Base-by-base conservation (phyloP, 805 yeast genomes). In the Kodamaea fukazawae region DNA sequence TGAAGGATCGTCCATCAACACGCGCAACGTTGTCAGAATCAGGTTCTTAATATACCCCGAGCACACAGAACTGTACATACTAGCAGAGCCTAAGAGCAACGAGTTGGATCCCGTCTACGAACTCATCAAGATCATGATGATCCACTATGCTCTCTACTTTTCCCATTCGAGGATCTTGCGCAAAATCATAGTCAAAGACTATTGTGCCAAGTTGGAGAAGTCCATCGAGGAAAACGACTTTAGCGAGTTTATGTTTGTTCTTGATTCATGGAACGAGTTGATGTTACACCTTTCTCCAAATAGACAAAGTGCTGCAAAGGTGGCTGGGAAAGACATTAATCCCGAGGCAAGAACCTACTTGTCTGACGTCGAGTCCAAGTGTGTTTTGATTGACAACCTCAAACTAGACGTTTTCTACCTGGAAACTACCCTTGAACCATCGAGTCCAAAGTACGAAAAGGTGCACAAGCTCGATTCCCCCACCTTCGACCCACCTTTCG, bases 51-150 rank as follows among this genome's bases (percentile, higher is more conserved):
- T 57, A 26, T 50, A 64, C 41, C 78, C 81, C 1, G 61, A 65
- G 30, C 73, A 77, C 44, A 57, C 56, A 23, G 86, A 81, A 48
- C 63, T 65, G 29, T 80, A 73, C 45, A 44, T 69, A 7, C 57
- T 80, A 27, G 73, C 74, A 3, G 58, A 62, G 11, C 77, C 83
- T 4, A 77, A 75, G 44, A 71, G 71, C 44, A 76, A 77, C 39
- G 80, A 75, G 43, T 65, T 79, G 29, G 80, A 81, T 51, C 86
- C 89, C 4, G 62, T 80, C 33, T 73, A 67, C 36, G 91, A 84
- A 49, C 69, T 83, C 36, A 46, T 32, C 43, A 55, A 61, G 42
- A 47, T 68, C 4, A 62, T 70, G 40, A 67, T 65, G 55, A 60
- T 68, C 11, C 73, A 68, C 42, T 64, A 58, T 38, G 55, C 68